Conservation (phyloP, 2,329 filamentous ascomycete genomes). For the Pestalotiopsis sp. region DNA sequence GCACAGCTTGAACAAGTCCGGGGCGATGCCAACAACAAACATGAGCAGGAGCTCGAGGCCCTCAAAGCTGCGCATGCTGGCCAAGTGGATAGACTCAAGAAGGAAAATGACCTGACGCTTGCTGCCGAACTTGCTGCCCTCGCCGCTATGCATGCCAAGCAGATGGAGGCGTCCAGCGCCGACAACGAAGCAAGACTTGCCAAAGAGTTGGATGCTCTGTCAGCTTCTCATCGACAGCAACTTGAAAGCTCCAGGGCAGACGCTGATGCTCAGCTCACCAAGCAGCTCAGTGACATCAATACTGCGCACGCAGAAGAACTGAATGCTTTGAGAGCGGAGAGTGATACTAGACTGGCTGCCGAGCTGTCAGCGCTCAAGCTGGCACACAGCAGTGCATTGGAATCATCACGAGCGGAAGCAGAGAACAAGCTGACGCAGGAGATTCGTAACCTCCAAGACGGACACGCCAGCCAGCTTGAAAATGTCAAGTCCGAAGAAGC, state of each 20-base stretch:
- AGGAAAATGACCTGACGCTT: constrained; percentile 22
- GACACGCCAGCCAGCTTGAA: constrained; percentile 10
- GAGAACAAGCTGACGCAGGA: constrained; percentile 20
- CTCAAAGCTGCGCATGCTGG: constrained; percentile 20
- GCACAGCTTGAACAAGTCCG: constrained; percentile 15
- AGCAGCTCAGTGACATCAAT: constrained; percentile 11
- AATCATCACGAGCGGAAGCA: constrained; percentile 27
- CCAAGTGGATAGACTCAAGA: constrained; percentile 23
- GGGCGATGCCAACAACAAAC: constrained; percentile 2
- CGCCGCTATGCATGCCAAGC: constrained; percentile 25
- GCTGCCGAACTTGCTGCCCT: constrained; percentile 28
- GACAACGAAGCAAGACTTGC: constrained; percentile 22
- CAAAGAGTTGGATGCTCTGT: constrained; percentile 25
- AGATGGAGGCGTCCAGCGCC: constrained; percentile 12
- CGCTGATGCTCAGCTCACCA: constrained; percentile 22
- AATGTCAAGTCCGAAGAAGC: constrained; percentile 16
- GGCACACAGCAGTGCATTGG: constrained; percentile 29
- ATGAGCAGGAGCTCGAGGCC: constrained; percentile 16
- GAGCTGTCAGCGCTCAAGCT: constrained; percentile 28
- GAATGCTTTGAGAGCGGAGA: constrained; percentile 13
- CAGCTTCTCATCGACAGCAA: constrained; percentile 27
- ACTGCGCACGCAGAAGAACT: constrained; percentile 9
- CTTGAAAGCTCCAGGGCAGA: constrained; percentile 29
- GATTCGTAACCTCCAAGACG: constrained; percentile 1
- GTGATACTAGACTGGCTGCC: constrained; percentile 21